Conservation (phyloP, 2,329 filamentous ascomycete species). For the Thermoascus crustaceus region DNA sequence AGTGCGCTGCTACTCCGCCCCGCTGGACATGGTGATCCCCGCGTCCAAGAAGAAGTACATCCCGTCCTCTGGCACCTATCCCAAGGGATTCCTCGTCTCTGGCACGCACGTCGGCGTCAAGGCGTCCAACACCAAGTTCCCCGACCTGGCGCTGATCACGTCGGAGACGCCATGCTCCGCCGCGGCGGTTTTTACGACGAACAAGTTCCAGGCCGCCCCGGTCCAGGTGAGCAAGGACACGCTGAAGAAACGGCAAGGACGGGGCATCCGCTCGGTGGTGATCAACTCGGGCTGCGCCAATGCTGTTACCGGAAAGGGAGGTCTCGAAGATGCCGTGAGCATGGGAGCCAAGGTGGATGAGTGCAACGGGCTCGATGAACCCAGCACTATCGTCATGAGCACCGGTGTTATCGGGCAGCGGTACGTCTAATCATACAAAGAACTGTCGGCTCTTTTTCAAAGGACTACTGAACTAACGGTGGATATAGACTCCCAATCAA, state of each 20-base stretch:
- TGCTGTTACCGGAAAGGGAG: slow-evolving; percentile 86
- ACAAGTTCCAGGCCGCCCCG: slow-evolving; percentile 94
- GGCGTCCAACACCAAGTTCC: slow-evolving; percentile 79
- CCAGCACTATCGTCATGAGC: slow-evolving; percentile 87
- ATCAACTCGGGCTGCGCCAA: slow-evolving; percentile 97
- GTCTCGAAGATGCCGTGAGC: slow-evolving; percentile 73
- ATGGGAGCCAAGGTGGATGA: slow-evolving; percentile 77
- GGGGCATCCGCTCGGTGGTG: slow-evolving; percentile 70
- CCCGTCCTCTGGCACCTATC: slow-evolving; percentile 75
- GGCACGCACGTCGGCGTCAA: slow-evolving; percentile 92
- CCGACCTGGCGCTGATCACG: slow-evolving; percentile 80
- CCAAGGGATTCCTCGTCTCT: slow-evolving; percentile 78
- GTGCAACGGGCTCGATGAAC: slow-evolving; percentile 45
- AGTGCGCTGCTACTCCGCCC: slow-evolving; percentile 38
- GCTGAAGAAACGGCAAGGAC: slow-evolving; percentile 56
- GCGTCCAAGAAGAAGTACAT: slow-evolving; percentile 84
- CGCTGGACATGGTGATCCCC: slow-evolving; percentile 51
- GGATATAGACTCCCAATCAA: slow-evolving; percentile 70
- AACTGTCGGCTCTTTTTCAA: too few relatives aligned
- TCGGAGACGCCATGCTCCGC: slow-evolving; percentile 80
- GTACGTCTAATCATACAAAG: too few relatives aligned
- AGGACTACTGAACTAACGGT: too few relatives aligned
- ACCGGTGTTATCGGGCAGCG: slow-evolving; percentile 96
- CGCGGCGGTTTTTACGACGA: slow-evolving; percentile 92
- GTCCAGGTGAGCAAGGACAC: slow-evolving; percentile 76